Evolutionary conservation across 1,284 basidiomycete genomes (phyloP), one percentile per base, ranked within the genome.

Genomic region (Pholiota adiposa): DNA sequence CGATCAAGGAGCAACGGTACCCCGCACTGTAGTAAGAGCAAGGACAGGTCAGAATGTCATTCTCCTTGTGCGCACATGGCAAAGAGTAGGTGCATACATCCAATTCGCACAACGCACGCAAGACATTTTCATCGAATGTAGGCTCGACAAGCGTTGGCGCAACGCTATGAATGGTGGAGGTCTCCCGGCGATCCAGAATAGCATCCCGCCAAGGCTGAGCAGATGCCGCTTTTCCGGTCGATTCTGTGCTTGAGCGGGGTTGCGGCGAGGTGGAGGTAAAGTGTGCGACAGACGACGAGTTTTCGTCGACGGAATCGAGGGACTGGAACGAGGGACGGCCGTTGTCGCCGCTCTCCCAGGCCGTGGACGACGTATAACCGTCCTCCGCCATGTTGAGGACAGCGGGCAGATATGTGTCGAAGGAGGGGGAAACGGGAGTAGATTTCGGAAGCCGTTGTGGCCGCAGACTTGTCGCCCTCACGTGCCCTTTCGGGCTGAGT

Each of bases 1-100:
- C 97, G 85, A 79, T 98, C 97, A 61, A 96, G 83, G 18, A 99
- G 81, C 23, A 98, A 77, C 1, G 94, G 94, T 38, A 97, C 87
- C 18, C 94, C 93, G 66, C 94, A 96, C 94, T 97, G 74, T 16
- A 68, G 62, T 50, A 53, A 60, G 55, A 58, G 54, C 38, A 27
- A 54, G 50, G 25, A 41, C n/a, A 59, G 43, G 50, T 40, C 57
- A 55, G 64, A 60, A 59, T 56, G 49, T 14, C 57, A 31, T 62
- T 36, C 36, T 6, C 34, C 11, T 29, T 60, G 25, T 14, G 56
- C 48, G 38, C 51, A 57, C 59, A 62, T 54, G 57, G 49, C 44
- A 52, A 43, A 19, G n/a, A n/a, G n/a, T n/a, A n/a, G n/a, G n/a
- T n/a, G n/a, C 94, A 81, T 79, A 97, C 96, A 74, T 98, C 96